phyloP scores from a whole-genome alignment of 768 basidiomycete species.

The Phanerodontia chrysosporium region DNA sequence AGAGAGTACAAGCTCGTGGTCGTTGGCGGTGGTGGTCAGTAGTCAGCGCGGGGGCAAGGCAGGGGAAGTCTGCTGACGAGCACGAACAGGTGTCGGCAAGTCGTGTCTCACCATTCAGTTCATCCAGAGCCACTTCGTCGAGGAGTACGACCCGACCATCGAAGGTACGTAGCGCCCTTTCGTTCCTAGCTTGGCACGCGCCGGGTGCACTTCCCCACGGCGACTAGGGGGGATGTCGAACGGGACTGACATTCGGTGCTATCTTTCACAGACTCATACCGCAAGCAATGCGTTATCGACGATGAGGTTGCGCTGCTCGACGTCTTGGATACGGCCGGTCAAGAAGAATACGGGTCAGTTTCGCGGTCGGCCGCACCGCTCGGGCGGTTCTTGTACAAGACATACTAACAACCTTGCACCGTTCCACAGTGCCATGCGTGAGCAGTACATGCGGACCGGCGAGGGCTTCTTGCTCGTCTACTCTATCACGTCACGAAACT shows the following conservation, averaged over 20 bases:
- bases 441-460: constrained; percentile 98
- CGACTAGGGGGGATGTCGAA: neutral
- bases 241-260: neutral
- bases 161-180: constrained; percentile 52
- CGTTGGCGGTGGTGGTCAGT: constrained; percentile 92
- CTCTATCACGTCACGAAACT: constrained; percentile 95
- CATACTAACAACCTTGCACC: neutral
- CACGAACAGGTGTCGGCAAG: constrained; percentile 60
- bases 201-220: neutral
- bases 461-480: constrained; percentile 98
- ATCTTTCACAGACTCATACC: constrained; percentile 72
- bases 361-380: neutral
- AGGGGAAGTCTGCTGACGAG: neutral
- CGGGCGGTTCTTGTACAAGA: neutral
- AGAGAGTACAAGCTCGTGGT: constrained; percentile 98
- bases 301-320: constrained; percentile 98
- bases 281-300: constrained; percentile 96
- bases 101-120: constrained; percentile 97
- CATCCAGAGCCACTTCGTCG: constrained; percentile 92
- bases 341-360: constrained; percentile 96
- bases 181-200: constrained; percentile 1
- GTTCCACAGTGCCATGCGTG: constrained; percentile 83
- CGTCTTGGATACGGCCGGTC: constrained; percentile 95
- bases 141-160: constrained; percentile 94
- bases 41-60: neutral